Conservation (phyloP, 1,139 yeast genomes). For the Yamadazyma trypodendri region DNA sequence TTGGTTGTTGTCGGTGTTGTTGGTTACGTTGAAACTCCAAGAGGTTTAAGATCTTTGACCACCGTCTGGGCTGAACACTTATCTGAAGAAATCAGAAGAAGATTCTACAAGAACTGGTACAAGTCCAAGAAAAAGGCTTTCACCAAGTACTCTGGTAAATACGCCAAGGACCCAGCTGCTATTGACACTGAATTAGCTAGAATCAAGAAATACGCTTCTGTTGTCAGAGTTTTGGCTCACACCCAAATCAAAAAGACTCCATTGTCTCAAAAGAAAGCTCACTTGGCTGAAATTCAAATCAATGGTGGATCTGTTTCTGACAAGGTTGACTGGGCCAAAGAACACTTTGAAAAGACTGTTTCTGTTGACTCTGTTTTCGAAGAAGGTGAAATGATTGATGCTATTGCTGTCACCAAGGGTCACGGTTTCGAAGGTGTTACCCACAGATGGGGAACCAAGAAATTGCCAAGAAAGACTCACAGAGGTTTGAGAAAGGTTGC, state of each 20-base stretch:
- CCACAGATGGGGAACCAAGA: conserved; percentile 99
- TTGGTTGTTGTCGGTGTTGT: conserved; percentile 99
- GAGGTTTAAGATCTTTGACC: conserved; percentile 99
- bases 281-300: conserved; percentile 98
- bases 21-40: conserved; percentile 99
- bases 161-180: conserved; percentile 87
- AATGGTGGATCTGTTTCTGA: conserved; percentile 99
- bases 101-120: conserved; percentile 99
- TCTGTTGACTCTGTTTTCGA: conserved; percentile 94
- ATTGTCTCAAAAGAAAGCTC: conserved; percentile 99
- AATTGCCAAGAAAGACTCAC: conserved; percentile 99
- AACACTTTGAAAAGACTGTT: conserved; percentile 99
- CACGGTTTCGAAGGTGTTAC: conserved; percentile 99
- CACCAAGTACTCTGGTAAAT: conserved; percentile 99
- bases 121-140: conserved; percentile 99
- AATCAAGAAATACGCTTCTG: conserved; percentile 97
- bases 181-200: conserved; percentile 97
- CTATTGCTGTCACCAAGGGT: conserved; percentile 99
- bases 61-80: conserved; percentile 99
- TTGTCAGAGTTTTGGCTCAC: conserved; percentile 98
- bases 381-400: conserved; percentile 98
- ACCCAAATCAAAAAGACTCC: conserved; percentile 99
- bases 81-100: conserved; percentile 98
- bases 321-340: conserved; percentile 98
- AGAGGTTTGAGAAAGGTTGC: conserved; percentile 99